phyloP scores from a whole-genome alignment of 2,329 filamentous ascomycete species.

The Colletotrichum sublineola region DNA sequence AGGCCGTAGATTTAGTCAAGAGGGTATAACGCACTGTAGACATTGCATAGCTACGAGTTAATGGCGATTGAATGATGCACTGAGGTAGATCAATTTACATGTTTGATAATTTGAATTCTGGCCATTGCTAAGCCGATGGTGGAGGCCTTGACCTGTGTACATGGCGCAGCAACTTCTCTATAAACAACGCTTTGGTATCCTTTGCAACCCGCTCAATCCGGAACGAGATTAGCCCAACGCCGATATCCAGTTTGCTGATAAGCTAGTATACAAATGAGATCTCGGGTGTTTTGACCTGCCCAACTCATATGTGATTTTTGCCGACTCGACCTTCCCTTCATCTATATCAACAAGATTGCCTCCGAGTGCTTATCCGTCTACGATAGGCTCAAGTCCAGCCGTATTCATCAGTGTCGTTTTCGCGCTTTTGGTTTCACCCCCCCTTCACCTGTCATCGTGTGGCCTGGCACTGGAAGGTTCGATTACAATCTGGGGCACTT shows the following conservation, averaged over 20 bases:
- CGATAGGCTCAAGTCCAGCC: constrained; percentile 25
- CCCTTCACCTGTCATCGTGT: constrained; percentile 38
- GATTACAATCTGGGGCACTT: constrained; percentile 70
- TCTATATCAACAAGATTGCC: constrained; percentile 28
- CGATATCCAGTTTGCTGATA: constrained; percentile 29
- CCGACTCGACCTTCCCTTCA: constrained; percentile 8
- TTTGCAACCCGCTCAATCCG: constrained; percentile 30
- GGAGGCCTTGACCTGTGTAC: neutral
- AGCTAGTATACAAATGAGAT: constrained; percentile 37
- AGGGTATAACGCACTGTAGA: neutral
- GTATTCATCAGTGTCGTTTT: constrained; percentile 22
- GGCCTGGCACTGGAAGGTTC: constrained; percentile 60
- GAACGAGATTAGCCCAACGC: constrained; percentile 35
- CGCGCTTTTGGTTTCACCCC: neutral
- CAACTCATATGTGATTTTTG: constrained; percentile 26
- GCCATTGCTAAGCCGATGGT: neutral
- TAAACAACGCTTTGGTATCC: constrained; percentile 40
- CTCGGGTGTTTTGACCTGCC: constrained; percentile 4
- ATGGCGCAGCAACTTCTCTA: constrained; percentile 18
- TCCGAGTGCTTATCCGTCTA: constrained; percentile 14
- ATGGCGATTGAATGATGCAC: neutral
- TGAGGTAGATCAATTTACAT: neutral
- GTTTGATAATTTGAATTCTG: neutral
- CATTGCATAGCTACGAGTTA: neutral
- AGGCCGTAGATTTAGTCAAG: neutral